Base-by-base conservation (phyloP, 1,284 basidiomycete species). In the Pseudozyma tsukubaensis region DNA sequence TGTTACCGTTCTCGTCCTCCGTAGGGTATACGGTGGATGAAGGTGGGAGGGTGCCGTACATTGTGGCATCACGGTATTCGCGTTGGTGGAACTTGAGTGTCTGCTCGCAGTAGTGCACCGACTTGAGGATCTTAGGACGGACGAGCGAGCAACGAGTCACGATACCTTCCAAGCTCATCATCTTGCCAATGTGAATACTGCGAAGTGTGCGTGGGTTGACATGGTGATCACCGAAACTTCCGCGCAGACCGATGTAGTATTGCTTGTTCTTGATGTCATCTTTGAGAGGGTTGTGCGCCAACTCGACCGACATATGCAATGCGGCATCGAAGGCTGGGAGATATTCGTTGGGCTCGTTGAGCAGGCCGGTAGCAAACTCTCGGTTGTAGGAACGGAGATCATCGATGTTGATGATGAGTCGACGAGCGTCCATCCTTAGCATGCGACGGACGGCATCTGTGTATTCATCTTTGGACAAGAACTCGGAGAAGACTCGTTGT, bases 151-250 rank as follows among this genome's bases (percentile, higher is more conserved):
- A 99, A 71, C 96, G 90, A 2, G 97, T 99, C 64, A 99, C 94
- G 83, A 99, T 99, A 36, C 97, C 97, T 86, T 99, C 97, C 32
- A 99, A 86, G 42, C 92, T 95, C 81, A 99, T 93, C 93, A 99
- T 94, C 86, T 92, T 94, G 57, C 94, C 94, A 34, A 99, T 89
- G 85, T 97, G 92, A 63, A 90, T 88, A 50, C 94, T 92, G 66
- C 91, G 89, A 40, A 99, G 89, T 11, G 94, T 96, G 10, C 97
- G 89, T 44, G 97, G 97, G 85, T 92, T 98, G 86, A 96, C 93
- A 85, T 98, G 94, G 85, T 99, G 94, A 86, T 98, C 95, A 50
- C 97, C 97, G 85, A 99, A 99, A n/a, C 93, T 96, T 59, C 97
- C 97, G 74, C 92, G 91, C 84, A 99, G 90, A n/a, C 96, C 97